Conservation (phyloP, 2,329 filamentous ascomycete species). For the Gliomastix tumulicola region DNA sequence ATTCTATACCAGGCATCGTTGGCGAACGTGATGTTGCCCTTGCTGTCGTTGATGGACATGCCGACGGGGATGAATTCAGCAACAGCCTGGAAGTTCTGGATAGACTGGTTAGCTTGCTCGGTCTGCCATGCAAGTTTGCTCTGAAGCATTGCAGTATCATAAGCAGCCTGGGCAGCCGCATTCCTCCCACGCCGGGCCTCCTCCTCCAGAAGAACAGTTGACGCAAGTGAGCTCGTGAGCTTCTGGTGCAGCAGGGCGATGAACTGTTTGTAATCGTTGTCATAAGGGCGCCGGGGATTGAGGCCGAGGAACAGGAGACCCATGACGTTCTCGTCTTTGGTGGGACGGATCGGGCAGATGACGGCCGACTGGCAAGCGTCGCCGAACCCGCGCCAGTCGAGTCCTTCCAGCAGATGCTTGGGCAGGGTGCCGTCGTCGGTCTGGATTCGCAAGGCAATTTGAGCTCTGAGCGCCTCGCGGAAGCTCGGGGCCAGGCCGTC, state of each 20-base stretch:
- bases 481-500: constrained; percentile 30
- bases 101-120: constrained; percentile 42
- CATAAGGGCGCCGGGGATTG: constrained; percentile 65
- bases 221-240: constrained; percentile 61
- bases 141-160: constrained; percentile 60
- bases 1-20: constrained; percentile 60
- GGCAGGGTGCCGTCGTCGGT: constrained; percentile 48
- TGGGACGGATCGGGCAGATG: constrained; percentile 61
- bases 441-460: constrained; percentile 31
- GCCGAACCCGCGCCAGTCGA: constrained; percentile 57
- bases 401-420: constrained; percentile 45
- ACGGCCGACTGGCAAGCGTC: constrained; percentile 60
- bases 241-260: constrained; percentile 48
- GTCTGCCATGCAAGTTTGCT: constrained; percentile 54
- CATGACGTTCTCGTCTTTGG: constrained; percentile 57
- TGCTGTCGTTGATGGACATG: constrained; percentile 62
- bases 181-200: constrained; percentile 52
- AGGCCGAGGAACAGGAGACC: constrained; percentile 64
- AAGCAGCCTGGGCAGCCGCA: constrained; percentile 55
- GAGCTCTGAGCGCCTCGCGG: constrained; percentile 26
- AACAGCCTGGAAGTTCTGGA: constrained; percentile 62
- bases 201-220: constrained; percentile 64
- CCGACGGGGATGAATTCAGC: constrained; percentile 69
- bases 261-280: constrained; percentile 66
- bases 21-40: constrained; percentile 61